Evolutionary conservation across 257 asterid species (phyloP).

Genomic region (Echites panduratus): DNA sequence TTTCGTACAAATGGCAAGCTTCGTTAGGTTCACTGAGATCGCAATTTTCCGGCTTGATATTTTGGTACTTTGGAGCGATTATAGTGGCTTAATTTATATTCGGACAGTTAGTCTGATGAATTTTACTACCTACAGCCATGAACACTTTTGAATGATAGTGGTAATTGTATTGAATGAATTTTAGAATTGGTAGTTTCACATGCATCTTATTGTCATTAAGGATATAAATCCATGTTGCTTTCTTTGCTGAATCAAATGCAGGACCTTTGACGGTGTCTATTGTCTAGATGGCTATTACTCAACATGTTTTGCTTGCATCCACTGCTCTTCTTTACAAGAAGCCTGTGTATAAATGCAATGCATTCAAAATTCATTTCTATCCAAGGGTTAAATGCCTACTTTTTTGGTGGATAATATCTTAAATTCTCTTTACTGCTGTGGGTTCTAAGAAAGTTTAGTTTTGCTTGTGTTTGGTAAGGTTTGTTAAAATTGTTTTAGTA

Average conservation of each 20-base stretch:
- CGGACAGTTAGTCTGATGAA: background rate
- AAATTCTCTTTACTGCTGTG: background rate
- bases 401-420: background rate
- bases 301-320: too few relatives aligned
- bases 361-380: background rate
- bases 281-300: too few relatives aligned
- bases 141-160: background rate
- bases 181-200: background rate
- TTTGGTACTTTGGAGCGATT: background rate
- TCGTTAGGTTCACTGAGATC: background rate
- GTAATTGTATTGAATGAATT: too few relatives aligned
- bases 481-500: background rate
- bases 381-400: background rate
- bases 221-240: background rate
- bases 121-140: background rate
- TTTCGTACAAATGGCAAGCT: background rate
- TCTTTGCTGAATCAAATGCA: background rate
- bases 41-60: background rate
- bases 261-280: too few relatives aligned
- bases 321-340: too few relatives aligned
- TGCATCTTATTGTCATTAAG: background rate
- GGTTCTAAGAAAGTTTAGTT: background rate
- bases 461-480: background rate
- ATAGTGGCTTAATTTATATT: background rate
- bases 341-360: too few relatives aligned